Evolutionary conservation across 2,329 filamentous ascomycete species (phyloP).

Genomic region (Ophiocordyceps australis): DNA sequence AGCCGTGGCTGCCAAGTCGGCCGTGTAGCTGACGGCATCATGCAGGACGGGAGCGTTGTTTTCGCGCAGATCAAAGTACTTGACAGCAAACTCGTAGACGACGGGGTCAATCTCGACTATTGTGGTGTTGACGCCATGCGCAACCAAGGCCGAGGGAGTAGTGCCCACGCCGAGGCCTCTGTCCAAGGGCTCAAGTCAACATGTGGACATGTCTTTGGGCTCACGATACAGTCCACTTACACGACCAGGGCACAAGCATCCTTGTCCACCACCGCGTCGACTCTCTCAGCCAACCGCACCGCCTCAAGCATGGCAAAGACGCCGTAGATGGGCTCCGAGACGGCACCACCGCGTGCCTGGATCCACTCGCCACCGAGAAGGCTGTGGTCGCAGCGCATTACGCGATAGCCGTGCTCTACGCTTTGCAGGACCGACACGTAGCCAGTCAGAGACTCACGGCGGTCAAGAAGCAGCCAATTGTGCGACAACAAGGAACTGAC

Average conservation of each 20-base stretch:
- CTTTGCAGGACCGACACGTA: conserved; percentile 86
- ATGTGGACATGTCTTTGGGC: no score
- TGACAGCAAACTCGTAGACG: conserved; percentile 64
- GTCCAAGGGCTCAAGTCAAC: no score
- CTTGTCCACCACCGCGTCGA: conserved; percentile 33
- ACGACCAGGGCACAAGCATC: conserved; percentile 70
- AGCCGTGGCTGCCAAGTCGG: conserved; percentile 20
- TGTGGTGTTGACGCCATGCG: conserved; percentile 80
- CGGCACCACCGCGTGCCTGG: conserved; percentile 27
- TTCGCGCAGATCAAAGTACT: conserved; percentile 63
- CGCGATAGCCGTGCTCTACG: conserved; percentile 48
- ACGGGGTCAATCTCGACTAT: conserved; percentile 88
- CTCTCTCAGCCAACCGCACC: conserved; percentile 56
- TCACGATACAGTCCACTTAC: conserved; percentile 26
- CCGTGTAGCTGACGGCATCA: conserved; percentile 60
- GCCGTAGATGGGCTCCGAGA: conserved; percentile 79
- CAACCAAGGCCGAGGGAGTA: conserved; percentile 68
- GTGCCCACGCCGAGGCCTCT: conserved; percentile 88
- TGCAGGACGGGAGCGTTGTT: conserved; percentile 68
- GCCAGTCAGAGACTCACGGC: conserved; percentile 73
- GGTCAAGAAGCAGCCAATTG: conserved; percentile 61
- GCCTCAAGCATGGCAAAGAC: conserved; percentile 95
- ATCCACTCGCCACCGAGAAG: conserved; percentile 87
- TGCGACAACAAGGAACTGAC: conserved; percentile 47
- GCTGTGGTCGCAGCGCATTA: conserved; percentile 87